These are phyloP conservation scores for Maudiozyma saulgeensis DNA, from an alignment of 805 yeast genomes.

Conservation along the genomic window DNA sequence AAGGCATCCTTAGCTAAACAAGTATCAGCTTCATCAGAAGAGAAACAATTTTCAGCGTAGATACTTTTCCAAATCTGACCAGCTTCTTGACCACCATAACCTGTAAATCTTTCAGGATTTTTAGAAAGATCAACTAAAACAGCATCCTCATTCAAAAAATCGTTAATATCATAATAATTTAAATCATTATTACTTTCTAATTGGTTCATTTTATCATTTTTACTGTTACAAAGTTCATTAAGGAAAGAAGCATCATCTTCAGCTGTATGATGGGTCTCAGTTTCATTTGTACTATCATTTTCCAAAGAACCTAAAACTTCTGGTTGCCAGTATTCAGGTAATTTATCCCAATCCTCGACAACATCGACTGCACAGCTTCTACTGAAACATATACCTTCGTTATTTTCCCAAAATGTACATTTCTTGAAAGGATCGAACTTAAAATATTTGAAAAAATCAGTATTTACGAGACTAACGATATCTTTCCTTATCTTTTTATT, in stretches of 20 bases:
- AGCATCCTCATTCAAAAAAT: conserved; percentile 49
- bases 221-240: conserved; percentile 30
- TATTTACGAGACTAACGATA: conserved; percentile 48
- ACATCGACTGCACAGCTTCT: conserved; percentile 86
- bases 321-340: conserved; percentile 67
- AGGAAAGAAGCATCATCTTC: conserved; percentile 29
- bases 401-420: conserved; percentile 82
- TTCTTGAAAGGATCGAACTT: conserved; percentile 70
- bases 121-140: conserved; percentile 79
- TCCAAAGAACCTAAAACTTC: conserved; percentile 43
- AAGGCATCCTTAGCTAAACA: conserved; percentile 85
- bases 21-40: conserved; percentile 35
- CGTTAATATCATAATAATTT: conserved; percentile 64
- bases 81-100: conserved; percentile 89
- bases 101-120: conserved; percentile 94
- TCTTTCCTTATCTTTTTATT: conserved; percentile 46
- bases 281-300: conserved; percentile 21
- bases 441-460: conserved; percentile 82
- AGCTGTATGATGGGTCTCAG: conserved; percentile 15
- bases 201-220: conserved; percentile 10
- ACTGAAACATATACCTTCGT: conserved; percentile 72
- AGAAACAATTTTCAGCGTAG: conserved; percentile 85
- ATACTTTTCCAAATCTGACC: conserved; percentile 88
- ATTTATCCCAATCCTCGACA: conserved; percentile 59
- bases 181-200: conserved; percentile 30